Base-by-base conservation (phyloP, 75 land plant genomes). In the Picea sitchensis region DNA sequence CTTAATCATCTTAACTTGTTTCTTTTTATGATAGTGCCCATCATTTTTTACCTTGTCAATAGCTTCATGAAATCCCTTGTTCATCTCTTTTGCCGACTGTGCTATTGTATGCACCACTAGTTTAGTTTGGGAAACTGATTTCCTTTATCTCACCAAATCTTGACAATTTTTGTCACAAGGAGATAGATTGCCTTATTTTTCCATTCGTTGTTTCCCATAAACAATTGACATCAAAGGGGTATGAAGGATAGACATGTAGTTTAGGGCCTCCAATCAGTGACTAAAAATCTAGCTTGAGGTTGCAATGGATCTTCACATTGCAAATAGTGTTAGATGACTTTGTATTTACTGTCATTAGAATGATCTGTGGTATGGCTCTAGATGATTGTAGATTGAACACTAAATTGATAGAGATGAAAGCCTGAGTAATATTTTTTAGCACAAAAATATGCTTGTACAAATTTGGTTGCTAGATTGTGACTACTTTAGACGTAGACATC, bases 241-340 rank as follows among this genome's bases (percentile, higher is more conserved):
- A 20, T 69, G 73, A 69, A 69, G 73, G 12, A 69, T 41, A 20
- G 51, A 11, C 73, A 69, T 69, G 8, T 69, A 41, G 11, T 69
- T 69, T 69, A 69, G 30, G 26, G 68, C 73, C 51, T 69, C 73
- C 51, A 68, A 14, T 38, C 17, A 44, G n/a, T 44, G 26, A 26
- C 26, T 26, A 36, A 17, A 68, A 34, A 68, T 36, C 20, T 68
- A 44, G 72, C 34, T 68, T 4, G 47, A 14, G 18, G 38, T 36
- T 68, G 51, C 7, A 69, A 15, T 69, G n/a, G 32, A 69, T 69
- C 73, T 38, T 69, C 73, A 69, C 11, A 41, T 11, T 38, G 21
- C n/a, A 69, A n/a, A 69, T 69, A 20, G 20, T 14, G 73, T 69
- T 69, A 20, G 20, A 41, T 69, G 47, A 21, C 51, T 41, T 21